These are phyloP conservation scores for Microdochium paspali DNA, from an alignment of 2,329 filamentous ascomycete species.

Conservation along the genomic window DNA sequence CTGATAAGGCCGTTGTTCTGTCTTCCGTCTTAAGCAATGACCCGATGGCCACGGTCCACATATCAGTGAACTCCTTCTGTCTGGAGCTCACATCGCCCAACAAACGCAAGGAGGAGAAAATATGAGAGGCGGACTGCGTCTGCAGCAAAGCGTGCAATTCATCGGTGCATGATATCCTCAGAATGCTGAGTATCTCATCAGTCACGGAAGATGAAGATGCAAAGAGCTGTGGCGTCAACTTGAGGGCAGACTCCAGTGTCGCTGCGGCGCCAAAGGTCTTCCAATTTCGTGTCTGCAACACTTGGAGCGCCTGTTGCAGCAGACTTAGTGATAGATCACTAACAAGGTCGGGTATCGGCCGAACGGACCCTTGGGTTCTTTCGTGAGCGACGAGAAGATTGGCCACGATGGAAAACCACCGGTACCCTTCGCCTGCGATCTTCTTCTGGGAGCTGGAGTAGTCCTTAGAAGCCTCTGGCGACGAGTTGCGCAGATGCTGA, in stretches of 20 bases:
- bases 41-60: slow-evolving; percentile 36
- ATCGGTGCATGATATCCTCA: slow-evolving; percentile 41
- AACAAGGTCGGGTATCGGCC: slow-evolving; percentile 18
- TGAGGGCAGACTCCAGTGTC: slow-evolving; percentile 29
- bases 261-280: slow-evolving; percentile 47
- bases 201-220: slow-evolving; percentile 14
- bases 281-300: slow-evolving; percentile 41
- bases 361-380: slow-evolving; percentile 11
- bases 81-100: slow-evolving; percentile 34
- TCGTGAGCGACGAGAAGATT: slow-evolving; percentile 28
- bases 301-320: slow-evolving; percentile 23
- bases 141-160: slow-evolving; percentile 49
- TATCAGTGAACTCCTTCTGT: slow-evolving; percentile 23
- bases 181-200: slow-evolving; percentile 28
- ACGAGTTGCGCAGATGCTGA: slow-evolving; percentile 59
- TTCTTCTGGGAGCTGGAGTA: slow-evolving; percentile 62
- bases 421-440: slow-evolving; percentile 55
- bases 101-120: slow-evolving; percentile 56
- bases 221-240: slow-evolving; percentile 33
- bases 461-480: slow-evolving; percentile 74
- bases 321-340: slow-evolving; percentile 20
- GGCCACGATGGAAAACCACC: slow-evolving; percentile 55
- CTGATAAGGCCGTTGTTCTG: slow-evolving; percentile 16
- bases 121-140: slow-evolving; percentile 57
- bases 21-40: slow-evolving; percentile 26